Evolutionary conservation across 441 rosid species (phyloP).

Genomic region (Corymbia citriodora): DNA sequence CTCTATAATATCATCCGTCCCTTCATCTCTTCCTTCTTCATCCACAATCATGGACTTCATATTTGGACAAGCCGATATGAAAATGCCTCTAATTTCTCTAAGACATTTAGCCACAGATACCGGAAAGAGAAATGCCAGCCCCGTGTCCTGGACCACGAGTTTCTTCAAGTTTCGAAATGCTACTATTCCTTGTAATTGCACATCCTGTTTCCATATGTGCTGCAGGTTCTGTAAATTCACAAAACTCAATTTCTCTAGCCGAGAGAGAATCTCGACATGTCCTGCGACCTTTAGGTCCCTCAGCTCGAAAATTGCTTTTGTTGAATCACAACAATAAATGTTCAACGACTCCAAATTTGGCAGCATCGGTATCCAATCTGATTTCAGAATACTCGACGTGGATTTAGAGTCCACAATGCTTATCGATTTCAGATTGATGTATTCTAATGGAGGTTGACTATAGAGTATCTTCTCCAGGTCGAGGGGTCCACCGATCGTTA

Average conservation of each 20-base stretch:
- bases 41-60: too few species aligned
- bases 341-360: neutral
- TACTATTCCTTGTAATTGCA: neutral
- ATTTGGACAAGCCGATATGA: neutral
- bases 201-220: accelerated
- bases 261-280: neutral
- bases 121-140: neutral
- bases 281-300: accelerated
- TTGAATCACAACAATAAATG: accelerated
- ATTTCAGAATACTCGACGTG: accelerated
- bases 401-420: accelerated
- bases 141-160: accelerated
- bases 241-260: neutral
- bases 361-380: neutral
- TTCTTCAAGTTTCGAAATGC: neutral
- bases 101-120: neutral
- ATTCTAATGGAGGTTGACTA: too few species aligned
- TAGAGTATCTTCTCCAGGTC: too few species aligned
- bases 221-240: too few species aligned
- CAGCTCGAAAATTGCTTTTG: neutral
- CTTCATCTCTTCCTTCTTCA: neutral
- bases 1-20: neutral
- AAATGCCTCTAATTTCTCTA: neutral
- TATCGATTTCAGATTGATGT: too few species aligned
- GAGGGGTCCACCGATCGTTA: too few species aligned